phyloP scores from a whole-genome alignment of 2,329 filamentous ascomycete species.

The Aspergillus persii region DNA sequence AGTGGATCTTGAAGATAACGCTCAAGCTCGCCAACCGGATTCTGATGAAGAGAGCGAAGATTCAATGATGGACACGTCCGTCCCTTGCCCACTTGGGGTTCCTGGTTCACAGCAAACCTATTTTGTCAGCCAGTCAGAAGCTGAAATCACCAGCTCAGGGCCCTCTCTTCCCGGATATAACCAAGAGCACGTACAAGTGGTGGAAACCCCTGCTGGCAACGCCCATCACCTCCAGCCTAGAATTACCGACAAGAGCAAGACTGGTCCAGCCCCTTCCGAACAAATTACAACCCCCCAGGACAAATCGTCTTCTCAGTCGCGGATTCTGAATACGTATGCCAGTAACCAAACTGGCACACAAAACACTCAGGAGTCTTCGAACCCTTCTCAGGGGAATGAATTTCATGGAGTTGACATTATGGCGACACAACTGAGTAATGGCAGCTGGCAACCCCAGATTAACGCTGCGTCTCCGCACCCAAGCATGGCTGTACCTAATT shows the following conservation, averaged over 20 bases:
- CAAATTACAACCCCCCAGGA: slow-evolving; percentile 21
- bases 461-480: slow-evolving; percentile 19
- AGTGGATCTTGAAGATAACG: background rate
- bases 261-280: background rate
- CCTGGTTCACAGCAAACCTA: slow-evolving; percentile 17
- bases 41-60: slow-evolving; percentile 30
- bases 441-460: slow-evolving; percentile 15
- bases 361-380: slow-evolving; percentile 14
- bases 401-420: slow-evolving; percentile 15
- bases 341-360: slow-evolving; percentile 21
- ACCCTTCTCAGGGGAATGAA: slow-evolving; percentile 8
- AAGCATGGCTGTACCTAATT: slow-evolving; percentile 11
- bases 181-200: slow-evolving; percentile 30
- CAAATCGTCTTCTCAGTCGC: slow-evolving; percentile 35
- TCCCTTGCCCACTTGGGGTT: slow-evolving; percentile 30
- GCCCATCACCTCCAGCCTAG: slow-evolving; percentile 8
- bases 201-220: slow-evolving; percentile 27
- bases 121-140: slow-evolving; percentile 22
- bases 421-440: slow-evolving; percentile 23
- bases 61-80: slow-evolving; percentile 35
- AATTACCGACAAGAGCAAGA: background rate
- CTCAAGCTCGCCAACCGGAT: slow-evolving; percentile 2
- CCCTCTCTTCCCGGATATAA: slow-evolving; percentile 18
- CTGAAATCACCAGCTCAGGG: slow-evolving; percentile 21
- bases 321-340: slow-evolving; percentile 33